Percentiles rank a stretch among this genome's conserved stretches.
These are phyloP conservation scores for Primulina tabacum DNA, from an alignment of 257 asterid species.

Conservation along the genomic window DNA sequence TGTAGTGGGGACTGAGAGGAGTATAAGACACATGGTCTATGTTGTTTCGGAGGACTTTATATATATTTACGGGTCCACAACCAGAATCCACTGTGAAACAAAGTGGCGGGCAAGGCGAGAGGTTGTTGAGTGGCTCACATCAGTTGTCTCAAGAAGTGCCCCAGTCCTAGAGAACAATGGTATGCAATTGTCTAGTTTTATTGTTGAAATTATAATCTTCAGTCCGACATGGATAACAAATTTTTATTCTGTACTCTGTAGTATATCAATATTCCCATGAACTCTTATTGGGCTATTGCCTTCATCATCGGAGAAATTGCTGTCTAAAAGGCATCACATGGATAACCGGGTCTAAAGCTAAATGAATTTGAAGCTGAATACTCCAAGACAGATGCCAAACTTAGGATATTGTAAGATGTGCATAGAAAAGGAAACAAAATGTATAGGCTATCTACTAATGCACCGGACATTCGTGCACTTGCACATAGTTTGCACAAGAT, in stretches of 20 bases:
- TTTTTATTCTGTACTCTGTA: too few species aligned
- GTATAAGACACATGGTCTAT: constrained; percentile 39
- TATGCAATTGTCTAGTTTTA: constrained; percentile 22
- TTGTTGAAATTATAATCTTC: too few species aligned
- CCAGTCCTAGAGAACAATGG: constrained; percentile 30
- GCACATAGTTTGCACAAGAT: too few species aligned
- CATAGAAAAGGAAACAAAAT: too few species aligned
- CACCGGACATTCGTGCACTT: too few species aligned
- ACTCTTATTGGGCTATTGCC: background rate
- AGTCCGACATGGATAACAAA: too few species aligned
- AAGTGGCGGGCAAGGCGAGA: constrained; percentile 45
- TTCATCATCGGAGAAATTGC: too few species aligned
- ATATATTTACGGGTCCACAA: constrained; percentile 31
- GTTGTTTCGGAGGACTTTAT: constrained; percentile 35
- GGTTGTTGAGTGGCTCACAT: constrained; percentile 40
- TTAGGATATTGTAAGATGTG: too few species aligned
- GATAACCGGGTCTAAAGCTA: background rate
- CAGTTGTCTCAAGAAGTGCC: constrained; percentile 29
- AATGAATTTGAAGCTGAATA: too few species aligned
- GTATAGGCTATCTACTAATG: too few species aligned
- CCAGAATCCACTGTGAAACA: constrained; percentile 23
- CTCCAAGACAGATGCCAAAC: too few species aligned
- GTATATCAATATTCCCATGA: background rate
- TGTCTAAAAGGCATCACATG: background rate
- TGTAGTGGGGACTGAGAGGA: constrained; percentile 46